Conservation (phyloP, 768 basidiomycete genomes). For the Clavaria fumosa region DNA sequence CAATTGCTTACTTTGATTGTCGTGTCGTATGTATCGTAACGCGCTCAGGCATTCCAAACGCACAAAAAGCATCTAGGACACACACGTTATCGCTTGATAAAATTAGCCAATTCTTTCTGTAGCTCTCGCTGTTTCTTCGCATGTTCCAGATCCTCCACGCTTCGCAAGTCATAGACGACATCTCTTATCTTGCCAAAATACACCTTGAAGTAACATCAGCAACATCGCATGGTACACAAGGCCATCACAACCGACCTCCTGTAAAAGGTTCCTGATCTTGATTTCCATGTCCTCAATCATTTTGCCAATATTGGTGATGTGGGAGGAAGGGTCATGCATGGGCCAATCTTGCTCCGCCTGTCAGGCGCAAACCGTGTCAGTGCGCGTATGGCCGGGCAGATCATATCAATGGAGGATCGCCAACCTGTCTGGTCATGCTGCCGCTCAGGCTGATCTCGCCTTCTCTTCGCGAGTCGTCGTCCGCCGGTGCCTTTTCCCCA, state of each 20-base stretch:
- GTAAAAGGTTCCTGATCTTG: conserved; percentile 92
- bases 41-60: background rate
- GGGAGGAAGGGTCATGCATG: conserved; percentile 62
- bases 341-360: conserved; percentile 83
- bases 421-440: conserved; percentile 92
- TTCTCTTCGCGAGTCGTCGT: conserved; percentile 29
- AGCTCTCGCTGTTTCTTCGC: conserved; percentile 68
- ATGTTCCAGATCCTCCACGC: conserved; percentile 72
- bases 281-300: conserved; percentile 99
- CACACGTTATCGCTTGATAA: conserved; percentile 60
- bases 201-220: conserved; percentile 31
- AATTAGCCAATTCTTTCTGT: conserved; percentile 80
- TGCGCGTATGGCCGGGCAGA: conserved; percentile 5
- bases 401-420: conserved; percentile 13
- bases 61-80: background rate
- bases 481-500: conserved; percentile 10
- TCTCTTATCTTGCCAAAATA: conserved; percentile 97
- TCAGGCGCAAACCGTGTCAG: conserved; percentile 8
- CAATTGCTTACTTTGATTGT: background rate
- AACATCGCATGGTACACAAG: too few species aligned
- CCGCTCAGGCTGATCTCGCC: conserved; percentile 82
- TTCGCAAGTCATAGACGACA: conserved; percentile 83
- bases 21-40: background rate
- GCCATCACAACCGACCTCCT: conserved; percentile 66
- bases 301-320: conserved; percentile 85